Evolutionary conservation across 2,329 filamentous ascomycete species (phyloP).

Genomic region (Diaporthe longicolla): DNA sequence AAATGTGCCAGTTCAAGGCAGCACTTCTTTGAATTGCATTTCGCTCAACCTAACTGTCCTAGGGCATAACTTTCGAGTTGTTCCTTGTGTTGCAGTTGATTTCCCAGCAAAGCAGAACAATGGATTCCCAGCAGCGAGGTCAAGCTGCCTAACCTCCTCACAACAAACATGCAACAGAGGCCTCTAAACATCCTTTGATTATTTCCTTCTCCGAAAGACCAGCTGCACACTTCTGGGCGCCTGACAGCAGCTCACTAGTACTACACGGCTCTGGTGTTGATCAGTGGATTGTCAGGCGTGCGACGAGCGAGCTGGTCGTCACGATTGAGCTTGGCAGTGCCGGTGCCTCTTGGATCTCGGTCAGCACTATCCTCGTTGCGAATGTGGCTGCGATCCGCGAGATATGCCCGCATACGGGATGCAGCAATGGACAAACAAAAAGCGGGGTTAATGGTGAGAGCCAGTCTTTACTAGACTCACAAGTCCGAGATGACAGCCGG

Average conservation of each 20-base stretch:
- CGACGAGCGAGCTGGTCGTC: conserved; percentile 26
- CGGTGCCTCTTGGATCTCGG: not conserved
- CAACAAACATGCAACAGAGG: too few relatives aligned
- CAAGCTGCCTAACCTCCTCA: not conserved
- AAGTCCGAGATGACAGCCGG: conserved; percentile 40
- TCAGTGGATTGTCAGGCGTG: conserved; percentile 37
- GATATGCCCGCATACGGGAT: conserved; percentile 30
- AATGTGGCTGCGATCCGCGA: not conserved
- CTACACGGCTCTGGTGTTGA: conserved; percentile 22
- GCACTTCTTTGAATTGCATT: not conserved
- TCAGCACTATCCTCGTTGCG: not conserved
- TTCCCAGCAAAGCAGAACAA: not conserved
- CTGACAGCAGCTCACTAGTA: not conserved
- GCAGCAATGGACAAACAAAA: conserved; percentile 43
- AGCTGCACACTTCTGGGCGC: not conserved
- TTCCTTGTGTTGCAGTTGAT: too few relatives aligned
- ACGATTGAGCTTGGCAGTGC: conserved; percentile 40
- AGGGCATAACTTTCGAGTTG: not conserved
- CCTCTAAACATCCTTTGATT: not conserved
- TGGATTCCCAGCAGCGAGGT: not conserved
- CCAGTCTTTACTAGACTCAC: conserved; percentile 43
- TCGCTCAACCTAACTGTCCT: not conserved
- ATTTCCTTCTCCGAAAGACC: not conserved
- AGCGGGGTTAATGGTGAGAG: conserved; percentile 39
- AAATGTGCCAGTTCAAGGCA: not conserved